phyloP scores from a whole-genome alignment of 177 flowering plant genomes.

The Telopea speciosissima region DNA sequence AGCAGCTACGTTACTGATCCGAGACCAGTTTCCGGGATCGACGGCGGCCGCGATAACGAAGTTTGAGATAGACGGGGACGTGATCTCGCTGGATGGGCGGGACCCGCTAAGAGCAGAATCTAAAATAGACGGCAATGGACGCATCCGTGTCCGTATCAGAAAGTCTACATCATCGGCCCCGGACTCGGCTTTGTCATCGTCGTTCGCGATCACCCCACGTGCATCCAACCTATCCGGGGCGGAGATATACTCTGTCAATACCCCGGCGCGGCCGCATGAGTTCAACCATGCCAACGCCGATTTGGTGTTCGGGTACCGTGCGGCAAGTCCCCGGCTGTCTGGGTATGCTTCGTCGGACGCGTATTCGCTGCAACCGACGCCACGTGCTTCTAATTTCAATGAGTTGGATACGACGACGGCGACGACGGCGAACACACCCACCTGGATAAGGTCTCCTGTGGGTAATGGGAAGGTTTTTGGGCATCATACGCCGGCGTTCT shows the following conservation, averaged over 20 bases:
- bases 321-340: conserved; percentile 43
- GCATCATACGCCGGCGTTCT: conserved; percentile 34
- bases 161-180: conserved; percentile 51
- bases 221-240: conserved; percentile 56
- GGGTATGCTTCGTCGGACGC: conserved; percentile 64
- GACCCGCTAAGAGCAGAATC: conserved; percentile 46
- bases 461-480: conserved; percentile 27
- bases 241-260: conserved; percentile 48
- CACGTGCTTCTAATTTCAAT: conserved; percentile 54
- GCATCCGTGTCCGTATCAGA: conserved; percentile 49
- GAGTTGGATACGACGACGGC: conserved; percentile 35
- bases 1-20: conserved; percentile 49
- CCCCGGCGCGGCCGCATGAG: conserved; percentile 25
- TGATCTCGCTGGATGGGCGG: conserved; percentile 47
- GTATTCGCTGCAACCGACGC: conserved; percentile 61
- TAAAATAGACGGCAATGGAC: conserved; percentile 36
- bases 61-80: conserved; percentile 50
- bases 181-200: conserved; percentile 35
- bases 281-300: conserved; percentile 21
- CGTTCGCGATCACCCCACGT: conserved; percentile 45
- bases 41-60: conserved; percentile 43
- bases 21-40: conserved; percentile 40
- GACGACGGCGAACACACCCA: conserved; percentile 33
- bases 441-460: conserved; percentile 42
- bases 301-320: conserved; percentile 32